phyloP scores from a whole-genome alignment of 2,329 filamentous ascomycete species.

The Chrysoporthe cubensis region DNA sequence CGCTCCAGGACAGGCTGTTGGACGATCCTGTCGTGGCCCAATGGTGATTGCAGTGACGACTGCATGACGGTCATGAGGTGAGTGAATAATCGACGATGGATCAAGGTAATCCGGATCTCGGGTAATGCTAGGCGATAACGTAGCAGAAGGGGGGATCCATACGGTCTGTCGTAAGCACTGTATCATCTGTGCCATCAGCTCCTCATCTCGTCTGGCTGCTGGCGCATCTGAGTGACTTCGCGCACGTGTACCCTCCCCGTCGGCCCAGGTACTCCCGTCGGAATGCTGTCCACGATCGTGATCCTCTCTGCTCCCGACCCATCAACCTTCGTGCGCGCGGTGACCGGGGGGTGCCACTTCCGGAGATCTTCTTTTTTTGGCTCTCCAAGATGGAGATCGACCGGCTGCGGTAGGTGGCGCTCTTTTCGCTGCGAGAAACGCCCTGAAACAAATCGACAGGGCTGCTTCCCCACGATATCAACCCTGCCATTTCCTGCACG shows the following conservation, averaged over 20 bases:
- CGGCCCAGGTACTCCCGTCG: slow-evolving; percentile 13
- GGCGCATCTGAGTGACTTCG: slow-evolving; percentile 5
- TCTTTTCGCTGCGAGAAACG: not conserved
- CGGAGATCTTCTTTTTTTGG: not conserved
- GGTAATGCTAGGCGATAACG: slow-evolving; percentile 6
- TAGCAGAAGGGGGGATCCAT: not conserved
- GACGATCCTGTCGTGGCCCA: slow-evolving; percentile 23
- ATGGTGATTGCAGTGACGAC: slow-evolving; percentile 24
- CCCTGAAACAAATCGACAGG: slow-evolving; percentile 27
- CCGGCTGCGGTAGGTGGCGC: not conserved
- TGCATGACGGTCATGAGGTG: slow-evolving; percentile 7
- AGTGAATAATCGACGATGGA: slow-evolving; percentile 2
- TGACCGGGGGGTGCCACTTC: not conserved
- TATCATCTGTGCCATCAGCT: slow-evolving; percentile 27
- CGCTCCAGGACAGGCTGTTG: slow-evolving; percentile 8
- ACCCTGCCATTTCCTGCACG: slow-evolving; percentile 26
- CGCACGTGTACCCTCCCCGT: slow-evolving; percentile 14
- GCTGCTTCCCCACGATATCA: slow-evolving; percentile 21
- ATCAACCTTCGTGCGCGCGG: not conserved
- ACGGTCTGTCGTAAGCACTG: slow-evolving; percentile 12
- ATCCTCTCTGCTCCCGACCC: slow-evolving; percentile 11
- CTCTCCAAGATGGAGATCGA: slow-evolving; percentile 9
- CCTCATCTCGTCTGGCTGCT: not conserved
- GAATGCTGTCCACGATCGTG: not conserved
- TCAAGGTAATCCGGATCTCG: slow-evolving; percentile 18